Evolutionary conservation across 2,329 filamentous ascomycete species (phyloP).

Genomic region (Pestalotiopsis sp.): DNA sequence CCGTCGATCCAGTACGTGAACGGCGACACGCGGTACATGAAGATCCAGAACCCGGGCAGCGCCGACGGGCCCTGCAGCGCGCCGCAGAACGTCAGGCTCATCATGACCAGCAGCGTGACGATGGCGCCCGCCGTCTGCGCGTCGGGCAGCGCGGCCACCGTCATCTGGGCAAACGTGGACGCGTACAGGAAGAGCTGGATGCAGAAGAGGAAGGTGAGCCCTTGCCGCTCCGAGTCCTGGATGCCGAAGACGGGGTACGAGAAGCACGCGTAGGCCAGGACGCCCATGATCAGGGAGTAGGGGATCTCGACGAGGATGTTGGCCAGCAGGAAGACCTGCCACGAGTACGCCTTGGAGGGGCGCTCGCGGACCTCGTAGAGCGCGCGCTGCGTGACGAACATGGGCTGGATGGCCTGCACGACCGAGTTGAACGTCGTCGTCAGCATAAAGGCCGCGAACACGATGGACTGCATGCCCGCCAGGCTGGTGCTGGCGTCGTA

Average conservation of each 20-base stretch:
- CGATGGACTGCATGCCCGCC: constrained; percentile 74
- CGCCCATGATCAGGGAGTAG: constrained; percentile 66
- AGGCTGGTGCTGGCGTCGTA: constrained; percentile 59
- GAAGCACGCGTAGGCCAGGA: constrained; percentile 67
- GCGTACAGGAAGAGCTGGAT: constrained; percentile 73
- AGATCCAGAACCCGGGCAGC: constrained; percentile 79
- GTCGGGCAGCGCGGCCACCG: constrained; percentile 70
- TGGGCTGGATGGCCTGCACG: constrained; percentile 75
- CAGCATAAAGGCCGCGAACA: constrained; percentile 78
- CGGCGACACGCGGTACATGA: constrained; percentile 82
- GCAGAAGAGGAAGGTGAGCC: constrained; percentile 66
- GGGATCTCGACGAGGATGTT: constrained; percentile 75
- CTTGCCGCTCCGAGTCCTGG: constrained; percentile 58
- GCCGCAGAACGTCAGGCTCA: constrained; percentile 62
- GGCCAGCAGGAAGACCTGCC: constrained; percentile 72
- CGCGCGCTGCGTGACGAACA: constrained; percentile 73
- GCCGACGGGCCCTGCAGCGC: constrained; percentile 43
- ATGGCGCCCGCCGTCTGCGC: constrained; percentile 70
- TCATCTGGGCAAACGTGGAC: constrained; percentile 73
- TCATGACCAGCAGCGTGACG: constrained; percentile 64
- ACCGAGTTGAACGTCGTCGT: constrained; percentile 74
- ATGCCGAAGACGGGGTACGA: constrained; percentile 66
- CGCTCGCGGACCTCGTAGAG: constrained; percentile 80
- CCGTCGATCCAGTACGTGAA: constrained; percentile 81
- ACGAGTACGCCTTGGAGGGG: constrained; percentile 75